Conservation (phyloP, 306 rosid species). For the Medicago arabica region DNA sequence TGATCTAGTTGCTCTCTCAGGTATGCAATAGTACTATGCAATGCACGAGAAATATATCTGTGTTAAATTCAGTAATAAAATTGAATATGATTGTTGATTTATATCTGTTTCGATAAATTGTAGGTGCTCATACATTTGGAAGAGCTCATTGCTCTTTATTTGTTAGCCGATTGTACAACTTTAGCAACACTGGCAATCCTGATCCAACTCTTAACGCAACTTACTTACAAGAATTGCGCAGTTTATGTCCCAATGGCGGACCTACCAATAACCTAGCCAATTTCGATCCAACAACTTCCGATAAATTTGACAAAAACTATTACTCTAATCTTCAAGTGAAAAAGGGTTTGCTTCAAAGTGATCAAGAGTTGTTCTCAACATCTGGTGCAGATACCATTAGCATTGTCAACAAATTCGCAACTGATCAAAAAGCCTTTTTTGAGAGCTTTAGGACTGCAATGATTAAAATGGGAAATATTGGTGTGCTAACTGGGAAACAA, state of each 20-base stretch:
- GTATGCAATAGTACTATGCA: constrained; percentile 31
- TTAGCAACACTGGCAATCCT: constrained; percentile 27
- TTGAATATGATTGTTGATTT: not conserved
- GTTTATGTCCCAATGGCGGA: constrained; percentile 33
- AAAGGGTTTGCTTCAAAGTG: constrained; percentile 45
- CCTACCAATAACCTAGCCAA: constrained; percentile 7
- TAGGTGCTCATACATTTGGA: constrained; percentile 59
- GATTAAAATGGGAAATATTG: constrained; percentile 51
- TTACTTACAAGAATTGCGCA: constrained; percentile 16
- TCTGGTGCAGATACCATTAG: constrained; percentile 32
- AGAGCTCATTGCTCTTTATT: constrained; percentile 35
- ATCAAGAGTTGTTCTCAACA: constrained; percentile 52
- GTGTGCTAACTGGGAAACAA: constrained; percentile 34
- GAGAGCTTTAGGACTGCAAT: constrained; percentile 30
- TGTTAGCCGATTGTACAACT: constrained; percentile 36
- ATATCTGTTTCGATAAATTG: not conserved
- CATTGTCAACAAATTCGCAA: constrained; percentile 35
- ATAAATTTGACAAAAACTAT: constrained; percentile 43
- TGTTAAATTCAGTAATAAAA: too few relatives aligned
- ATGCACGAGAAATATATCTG: too few relatives aligned
- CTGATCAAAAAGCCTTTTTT: constrained; percentile 24
- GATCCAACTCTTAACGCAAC: constrained; percentile 48
- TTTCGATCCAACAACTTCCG: constrained; percentile 40
- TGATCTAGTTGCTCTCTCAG: constrained; percentile 66
- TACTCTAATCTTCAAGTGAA: constrained; percentile 40